These are phyloP conservation scores for Rehmannia glutinosa DNA, from an alignment of 257 asterid genomes.

Conservation along the genomic window DNA sequence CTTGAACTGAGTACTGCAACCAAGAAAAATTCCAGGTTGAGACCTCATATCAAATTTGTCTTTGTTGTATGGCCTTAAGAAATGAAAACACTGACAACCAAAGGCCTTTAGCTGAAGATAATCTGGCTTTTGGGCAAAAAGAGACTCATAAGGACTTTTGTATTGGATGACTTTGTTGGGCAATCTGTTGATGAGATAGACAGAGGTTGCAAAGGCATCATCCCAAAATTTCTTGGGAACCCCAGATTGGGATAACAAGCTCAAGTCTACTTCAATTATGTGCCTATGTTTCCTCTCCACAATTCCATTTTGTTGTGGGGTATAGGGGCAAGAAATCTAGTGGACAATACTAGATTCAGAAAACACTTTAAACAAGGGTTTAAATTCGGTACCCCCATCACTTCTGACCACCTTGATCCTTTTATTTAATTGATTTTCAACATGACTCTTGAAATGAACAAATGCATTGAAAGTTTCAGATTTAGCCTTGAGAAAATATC, in stretches of 20 bases:
- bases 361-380: too few species aligned
- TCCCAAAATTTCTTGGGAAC: neutral
- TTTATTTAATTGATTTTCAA: neutral
- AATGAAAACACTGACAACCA: neutral
- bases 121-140: neutral
- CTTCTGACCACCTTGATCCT: too few species aligned
- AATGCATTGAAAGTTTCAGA: neutral
- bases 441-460: neutral
- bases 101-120: neutral
- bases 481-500: neutral
- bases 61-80: neutral
- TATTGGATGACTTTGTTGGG: neutral
- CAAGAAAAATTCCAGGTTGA: neutral
- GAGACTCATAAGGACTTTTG: neutral
- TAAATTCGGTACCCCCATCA: too few species aligned
- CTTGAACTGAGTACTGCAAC: neutral
- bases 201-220: neutral
- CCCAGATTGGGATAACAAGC: neutral
- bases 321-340: too few species aligned
- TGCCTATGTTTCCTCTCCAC: too few species aligned
- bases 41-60: neutral
- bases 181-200: neutral
- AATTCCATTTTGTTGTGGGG: too few species aligned
- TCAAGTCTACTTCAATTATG: neutral
- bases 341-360: too few species aligned